Percentiles rank a stretch among this genome's conserved stretches.
Conservation (phyloP, 2,329 filamentous ascomycete species). For the Lasiodiplodia theobromae region DNA sequence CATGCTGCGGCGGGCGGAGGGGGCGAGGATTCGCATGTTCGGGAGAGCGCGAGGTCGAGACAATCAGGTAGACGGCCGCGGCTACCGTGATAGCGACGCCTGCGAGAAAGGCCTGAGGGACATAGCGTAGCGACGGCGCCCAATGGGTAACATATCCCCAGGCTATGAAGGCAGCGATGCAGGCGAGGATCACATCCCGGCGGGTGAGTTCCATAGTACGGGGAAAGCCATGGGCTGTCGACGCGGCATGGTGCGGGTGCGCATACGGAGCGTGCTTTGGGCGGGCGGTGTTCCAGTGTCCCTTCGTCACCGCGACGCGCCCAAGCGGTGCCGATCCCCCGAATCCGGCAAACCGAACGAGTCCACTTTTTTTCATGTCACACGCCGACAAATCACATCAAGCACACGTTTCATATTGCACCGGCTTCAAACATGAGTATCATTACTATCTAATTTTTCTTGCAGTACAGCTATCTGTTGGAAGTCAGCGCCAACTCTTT, state of each 20-base stretch:
- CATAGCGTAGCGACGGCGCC: conserved; percentile 82
- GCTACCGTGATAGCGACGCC: conserved; percentile 67
- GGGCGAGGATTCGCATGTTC: conserved; percentile 42
- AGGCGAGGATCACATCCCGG: conserved; percentile 71
- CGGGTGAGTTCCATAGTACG: conserved; percentile 72
- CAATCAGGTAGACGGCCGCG: conserved; percentile 64
- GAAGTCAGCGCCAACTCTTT: conserved; percentile 5
- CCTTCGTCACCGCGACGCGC: conserved; percentile 14
- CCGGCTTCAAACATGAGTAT: background rate
- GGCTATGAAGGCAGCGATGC: conserved; percentile 76
- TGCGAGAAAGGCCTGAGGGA: conserved; percentile 80
- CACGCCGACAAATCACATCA: background rate
- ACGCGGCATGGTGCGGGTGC: conserved; percentile 29
- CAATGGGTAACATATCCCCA: conserved; percentile 88
- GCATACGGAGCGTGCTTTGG: conserved; percentile 24
- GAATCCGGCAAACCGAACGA: conserved; percentile 1
- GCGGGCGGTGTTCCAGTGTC: conserved; percentile 14
- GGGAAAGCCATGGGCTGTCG: conserved; percentile 37
- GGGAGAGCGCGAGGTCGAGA: conserved; percentile 63
- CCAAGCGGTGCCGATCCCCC: conserved; percentile 19
- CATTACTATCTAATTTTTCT: background rate
- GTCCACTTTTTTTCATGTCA: background rate
- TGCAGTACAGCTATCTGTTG: background rate
- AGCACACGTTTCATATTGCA: background rate
- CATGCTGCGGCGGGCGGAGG: conserved; percentile 40